A percentile compares a stretch with the other conserved stretches of the same genome.
Evolutionary conservation across 2,329 filamentous ascomycete genomes (phyloP).

Genomic region (Colletotrichum orbiculare): DNA sequence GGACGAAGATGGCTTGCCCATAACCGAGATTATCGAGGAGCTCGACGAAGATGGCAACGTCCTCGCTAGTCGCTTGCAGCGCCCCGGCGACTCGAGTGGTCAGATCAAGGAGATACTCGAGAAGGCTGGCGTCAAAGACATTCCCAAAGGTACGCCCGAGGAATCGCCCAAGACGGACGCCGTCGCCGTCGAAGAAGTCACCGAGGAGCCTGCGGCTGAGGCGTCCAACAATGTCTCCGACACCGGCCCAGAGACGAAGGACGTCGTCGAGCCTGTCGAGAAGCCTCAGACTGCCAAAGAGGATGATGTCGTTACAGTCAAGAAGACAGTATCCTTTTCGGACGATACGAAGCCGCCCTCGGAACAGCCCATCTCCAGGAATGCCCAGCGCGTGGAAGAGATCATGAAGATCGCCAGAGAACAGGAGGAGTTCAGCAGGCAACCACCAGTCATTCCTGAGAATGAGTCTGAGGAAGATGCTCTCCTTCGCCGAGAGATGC

Average conservation of each 20-base stretch:
- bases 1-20: conserved; percentile 77
- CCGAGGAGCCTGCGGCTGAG: conserved; percentile 23
- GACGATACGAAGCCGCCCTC: conserved; percentile 66
- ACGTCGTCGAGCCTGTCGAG: not conserved
- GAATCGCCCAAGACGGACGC: conserved; percentile 7
- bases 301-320: conserved; percentile 39
- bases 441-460: conserved; percentile 71
- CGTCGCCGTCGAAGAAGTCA: conserved; percentile 31
- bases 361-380: conserved; percentile 50
- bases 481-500: conserved; percentile 84
- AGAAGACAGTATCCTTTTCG: conserved; percentile 73
- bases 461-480: conserved; percentile 86
- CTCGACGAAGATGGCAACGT: conserved; percentile 92
- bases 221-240: not conserved
- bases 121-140: conserved; percentile 77
- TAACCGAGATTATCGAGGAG: conserved; percentile 93
- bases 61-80: conserved; percentile 72
- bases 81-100: conserved; percentile 74
- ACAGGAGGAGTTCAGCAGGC: conserved; percentile 59
- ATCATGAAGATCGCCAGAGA: conserved; percentile 68
- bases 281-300: not conserved
- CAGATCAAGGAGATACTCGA: conserved; percentile 78
- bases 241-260: no score
- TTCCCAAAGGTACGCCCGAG: conserved; percentile 42
- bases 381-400: conserved; percentile 62